A percentile compares a stretch with the other conserved stretches of the same genome.
Conservation (phyloP, 1,284 basidiomycete genomes). For the Sanghuangporus sanghuang region DNA sequence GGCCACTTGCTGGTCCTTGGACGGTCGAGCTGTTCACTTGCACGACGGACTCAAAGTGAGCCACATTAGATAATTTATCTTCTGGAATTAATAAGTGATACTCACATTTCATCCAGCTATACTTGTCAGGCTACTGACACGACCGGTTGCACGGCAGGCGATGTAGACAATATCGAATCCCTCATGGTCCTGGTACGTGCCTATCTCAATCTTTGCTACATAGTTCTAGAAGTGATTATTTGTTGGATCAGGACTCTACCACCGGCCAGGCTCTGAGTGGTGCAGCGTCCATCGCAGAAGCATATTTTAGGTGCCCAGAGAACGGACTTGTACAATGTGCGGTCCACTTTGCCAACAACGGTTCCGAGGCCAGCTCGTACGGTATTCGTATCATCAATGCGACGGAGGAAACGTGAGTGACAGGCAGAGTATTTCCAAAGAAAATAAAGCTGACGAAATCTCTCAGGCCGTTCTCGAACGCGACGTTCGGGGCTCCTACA, state of each 20-base stretch:
- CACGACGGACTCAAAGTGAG: neutral
- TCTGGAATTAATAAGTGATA: neutral
- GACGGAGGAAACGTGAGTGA: neutral
- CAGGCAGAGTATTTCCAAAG: neutral
- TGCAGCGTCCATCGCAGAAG: neutral
- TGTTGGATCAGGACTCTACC: neutral
- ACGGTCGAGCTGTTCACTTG: constrained; percentile 6
- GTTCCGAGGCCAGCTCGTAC: neutral
- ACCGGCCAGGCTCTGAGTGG: neutral
- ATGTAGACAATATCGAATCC: neutral
- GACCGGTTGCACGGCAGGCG: neutral
- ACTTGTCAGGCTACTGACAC: constrained; percentile 4
- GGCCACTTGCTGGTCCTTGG: constrained; percentile 6
- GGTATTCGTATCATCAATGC: neutral
- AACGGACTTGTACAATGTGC: constrained; percentile 4
- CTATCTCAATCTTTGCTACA: neutral
- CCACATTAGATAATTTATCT: neutral
- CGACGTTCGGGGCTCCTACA: neutral
- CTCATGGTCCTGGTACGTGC: neutral
- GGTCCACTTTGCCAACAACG: neutral
- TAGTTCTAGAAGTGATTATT: neutral
- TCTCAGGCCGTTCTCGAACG: neutral
- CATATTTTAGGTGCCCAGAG: constrained; percentile 3
- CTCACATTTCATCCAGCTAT: neutral
- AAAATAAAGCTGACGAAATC: neutral